Evolutionary conservation across 202 grass and related monocot genomes (phyloP).

Genomic region (Brachypodium distachyon): DNA sequence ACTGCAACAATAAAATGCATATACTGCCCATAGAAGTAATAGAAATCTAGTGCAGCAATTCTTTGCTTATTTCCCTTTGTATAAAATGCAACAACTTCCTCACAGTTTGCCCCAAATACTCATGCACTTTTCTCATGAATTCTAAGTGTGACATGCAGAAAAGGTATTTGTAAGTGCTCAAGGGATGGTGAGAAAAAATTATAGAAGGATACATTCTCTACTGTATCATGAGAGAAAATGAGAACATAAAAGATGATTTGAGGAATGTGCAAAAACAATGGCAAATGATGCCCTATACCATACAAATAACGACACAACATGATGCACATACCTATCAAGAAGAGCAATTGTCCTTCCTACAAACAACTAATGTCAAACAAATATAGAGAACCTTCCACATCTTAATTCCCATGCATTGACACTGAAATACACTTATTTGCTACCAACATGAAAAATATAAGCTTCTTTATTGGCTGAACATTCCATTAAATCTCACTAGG

Average conservation of each 20-base stretch:
- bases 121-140: background rate
- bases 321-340: background rate
- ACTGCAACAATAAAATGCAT: background rate
- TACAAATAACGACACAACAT: background rate
- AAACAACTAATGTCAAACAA: constrained; percentile 12
- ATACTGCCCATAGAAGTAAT: background rate
- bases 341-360: background rate
- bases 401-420: background rate
- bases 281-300: background rate
- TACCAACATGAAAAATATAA: background rate
- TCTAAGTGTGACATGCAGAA: background rate
- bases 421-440: background rate
- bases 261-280: background rate
- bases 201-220: background rate
- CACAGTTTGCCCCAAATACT: background rate
- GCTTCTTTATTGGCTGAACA: background rate
- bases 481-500: background rate
- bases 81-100: background rate
- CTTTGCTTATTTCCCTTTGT: background rate
- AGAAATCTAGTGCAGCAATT: background rate
- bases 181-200: background rate
- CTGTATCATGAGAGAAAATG: background rate
- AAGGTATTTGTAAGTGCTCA: background rate
- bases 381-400: background rate
- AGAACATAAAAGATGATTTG: background rate